A percentile compares a stretch with the other conserved stretches of the same genome.
These are phyloP conservation scores for Trichoderma cornu-damae DNA, from an alignment of 2,329 filamentous ascomycete genomes.

Conservation along the genomic window DNA sequence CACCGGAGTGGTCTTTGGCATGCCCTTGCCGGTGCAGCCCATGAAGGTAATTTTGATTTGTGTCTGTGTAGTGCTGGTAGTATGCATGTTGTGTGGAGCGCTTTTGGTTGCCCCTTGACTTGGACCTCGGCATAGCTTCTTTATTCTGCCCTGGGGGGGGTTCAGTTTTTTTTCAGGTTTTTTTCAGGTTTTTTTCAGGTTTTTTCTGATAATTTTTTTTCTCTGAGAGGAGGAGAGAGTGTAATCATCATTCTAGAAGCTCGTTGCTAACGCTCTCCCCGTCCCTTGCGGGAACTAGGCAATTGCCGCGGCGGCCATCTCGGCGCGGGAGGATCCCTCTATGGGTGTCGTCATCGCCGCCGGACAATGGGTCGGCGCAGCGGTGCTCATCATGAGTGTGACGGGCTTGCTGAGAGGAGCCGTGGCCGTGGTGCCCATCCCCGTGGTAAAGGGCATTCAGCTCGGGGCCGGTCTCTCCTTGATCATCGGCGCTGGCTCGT, in stretches of 20 bases:
- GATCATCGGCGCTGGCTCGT: constrained; percentile 68
- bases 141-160: neutral
- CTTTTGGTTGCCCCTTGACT: neutral
- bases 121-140: neutral
- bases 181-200: too few relatives aligned
- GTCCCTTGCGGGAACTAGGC: constrained; percentile 45
- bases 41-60: constrained; percentile 51
- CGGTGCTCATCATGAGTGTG: constrained; percentile 70
- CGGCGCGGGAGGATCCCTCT: constrained; percentile 49
- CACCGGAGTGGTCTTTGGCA: constrained; percentile 77
- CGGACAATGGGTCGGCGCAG: constrained; percentile 60
- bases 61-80: constrained; percentile 13
- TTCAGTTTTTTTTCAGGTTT: too few relatives aligned
- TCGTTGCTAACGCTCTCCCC: neutral
- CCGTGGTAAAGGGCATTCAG: constrained; percentile 92
- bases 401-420: constrained; percentile 75
- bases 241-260: neutral
- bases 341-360: constrained; percentile 69
- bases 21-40: constrained; percentile 89
- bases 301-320: constrained; percentile 85
- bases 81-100: neutral
- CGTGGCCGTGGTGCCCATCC: constrained; percentile 69
- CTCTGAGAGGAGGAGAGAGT: too few relatives aligned
- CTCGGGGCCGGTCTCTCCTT: constrained; percentile 84
- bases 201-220: too few relatives aligned